phyloP scores from a whole-genome alignment of 164 flowering plant genomes.

The Amborella trichopoda region DNA sequence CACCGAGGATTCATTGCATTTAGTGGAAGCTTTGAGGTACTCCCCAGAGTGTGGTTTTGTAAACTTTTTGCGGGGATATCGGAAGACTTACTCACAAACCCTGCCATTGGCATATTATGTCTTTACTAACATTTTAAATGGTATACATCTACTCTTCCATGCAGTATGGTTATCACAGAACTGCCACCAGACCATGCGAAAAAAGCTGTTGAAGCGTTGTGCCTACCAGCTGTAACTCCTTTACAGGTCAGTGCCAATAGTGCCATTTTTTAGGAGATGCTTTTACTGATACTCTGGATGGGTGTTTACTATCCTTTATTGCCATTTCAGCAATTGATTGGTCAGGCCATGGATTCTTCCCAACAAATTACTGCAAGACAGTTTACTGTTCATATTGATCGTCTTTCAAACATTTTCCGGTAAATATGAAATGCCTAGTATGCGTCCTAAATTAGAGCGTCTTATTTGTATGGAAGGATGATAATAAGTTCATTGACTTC shows the following conservation, averaged over 20 bases:
- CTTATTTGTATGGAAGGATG: no score
- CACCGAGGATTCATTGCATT: constrained; percentile 79
- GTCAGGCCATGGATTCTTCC: constrained; percentile 58
- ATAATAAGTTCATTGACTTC: no score
- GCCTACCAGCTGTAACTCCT: constrained; percentile 72
- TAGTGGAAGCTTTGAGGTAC: constrained; percentile 97
- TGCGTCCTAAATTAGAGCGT: no score
- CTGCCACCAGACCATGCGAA: constrained; percentile 89
- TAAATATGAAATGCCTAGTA: constrained; percentile 6
- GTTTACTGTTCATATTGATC: constrained; percentile 84
- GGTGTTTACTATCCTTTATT: constrained; percentile 2
- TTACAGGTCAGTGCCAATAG: constrained; percentile 51
- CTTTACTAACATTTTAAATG: no score
- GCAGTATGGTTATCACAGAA: constrained; percentile 91
- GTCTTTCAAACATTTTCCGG: constrained; percentile 91
- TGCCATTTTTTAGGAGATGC: neutral
- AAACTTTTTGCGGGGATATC: neutral
- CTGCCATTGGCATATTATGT: neutral
- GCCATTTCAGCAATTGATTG: constrained; percentile 53
- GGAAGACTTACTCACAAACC: neutral
- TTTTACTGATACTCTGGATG: neutral
- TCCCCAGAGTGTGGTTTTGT: no score
- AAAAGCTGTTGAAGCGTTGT: constrained; percentile 72
- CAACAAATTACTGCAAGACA: constrained; percentile 72
- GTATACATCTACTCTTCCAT: no score